Percentiles rank a stretch among this genome's conserved stretches.
phyloP scores from a whole-genome alignment of 2,329 filamentous ascomycete species.

The Raffaelea albimanens region DNA sequence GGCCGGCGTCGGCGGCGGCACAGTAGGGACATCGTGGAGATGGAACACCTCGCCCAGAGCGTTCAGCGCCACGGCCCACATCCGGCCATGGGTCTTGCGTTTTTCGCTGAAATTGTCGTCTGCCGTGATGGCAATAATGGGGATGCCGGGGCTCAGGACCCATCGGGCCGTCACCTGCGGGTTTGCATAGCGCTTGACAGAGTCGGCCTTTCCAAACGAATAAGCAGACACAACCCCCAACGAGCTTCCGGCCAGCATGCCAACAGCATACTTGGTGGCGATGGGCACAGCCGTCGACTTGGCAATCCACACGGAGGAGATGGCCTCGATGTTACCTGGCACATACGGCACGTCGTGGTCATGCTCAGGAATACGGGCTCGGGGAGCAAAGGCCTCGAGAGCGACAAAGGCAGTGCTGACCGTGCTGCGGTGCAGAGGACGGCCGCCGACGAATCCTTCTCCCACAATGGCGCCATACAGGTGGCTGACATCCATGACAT shows the following conservation, averaged over 20 bases:
- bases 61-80: slow-evolving; percentile 92
- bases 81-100: slow-evolving; percentile 58
- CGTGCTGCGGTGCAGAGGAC: slow-evolving; percentile 64
- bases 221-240: slow-evolving; percentile 76
- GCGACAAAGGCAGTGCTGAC: slow-evolving; percentile 72
- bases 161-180: slow-evolving; percentile 82
- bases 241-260: slow-evolving; percentile 75
- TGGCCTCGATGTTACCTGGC: slow-evolving; percentile 57
- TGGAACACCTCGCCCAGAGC: slow-evolving; percentile 89
- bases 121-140: slow-evolving; percentile 73
- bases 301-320: slow-evolving; percentile 81
- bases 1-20: slow-evolving; percentile 16
- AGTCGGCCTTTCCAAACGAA: slow-evolving; percentile 53
- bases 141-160: slow-evolving; percentile 79
- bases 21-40: slow-evolving; percentile 59
- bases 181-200: slow-evolving; percentile 53
- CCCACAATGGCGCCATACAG: slow-evolving; percentile 75
- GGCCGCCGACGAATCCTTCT: slow-evolving; percentile 77
- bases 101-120: slow-evolving; percentile 73
- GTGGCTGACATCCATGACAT: slow-evolving; percentile 86
- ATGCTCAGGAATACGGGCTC: slow-evolving; percentile 47
- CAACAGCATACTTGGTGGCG: slow-evolving; percentile 67
- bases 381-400: slow-evolving; percentile 42
- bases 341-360: slow-evolving; percentile 69
- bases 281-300: slow-evolving; percentile 66